Percentiles rank a stretch among this genome's conserved stretches.
Conservation (phyloP, 768 basidiomycete genomes). For the Tylopilus sp. region DNA sequence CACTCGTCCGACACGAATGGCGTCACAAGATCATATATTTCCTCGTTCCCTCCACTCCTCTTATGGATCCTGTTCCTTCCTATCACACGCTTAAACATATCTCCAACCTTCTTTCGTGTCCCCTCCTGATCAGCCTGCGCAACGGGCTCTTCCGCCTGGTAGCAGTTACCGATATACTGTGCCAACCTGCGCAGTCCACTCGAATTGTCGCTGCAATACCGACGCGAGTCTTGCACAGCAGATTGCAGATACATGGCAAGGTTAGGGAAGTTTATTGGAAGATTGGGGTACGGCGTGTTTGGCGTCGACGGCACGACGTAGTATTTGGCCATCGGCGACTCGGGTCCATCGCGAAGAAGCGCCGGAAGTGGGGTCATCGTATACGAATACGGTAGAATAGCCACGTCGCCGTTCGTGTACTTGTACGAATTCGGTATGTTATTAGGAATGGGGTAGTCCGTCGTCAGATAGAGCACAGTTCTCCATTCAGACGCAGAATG, state of each 20-base stretch:
- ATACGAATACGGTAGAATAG: conserved; percentile 70
- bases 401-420: conserved; percentile 58
- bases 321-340: conserved; percentile 61
- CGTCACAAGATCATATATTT: conserved; percentile 78
- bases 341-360: conserved; percentile 60
- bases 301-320: conserved; percentile 66
- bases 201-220: conserved; percentile 54
- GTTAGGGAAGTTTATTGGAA: conserved; percentile 74
- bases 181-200: conserved; percentile 64
- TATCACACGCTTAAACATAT: conserved; percentile 61
- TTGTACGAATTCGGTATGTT: conserved; percentile 41
- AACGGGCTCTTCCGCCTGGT: conserved; percentile 43
- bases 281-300: conserved; percentile 58
- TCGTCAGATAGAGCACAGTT: conserved; percentile 71
- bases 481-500: conserved; percentile 62
- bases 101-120: conserved; percentile 42
- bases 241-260: conserved; percentile 74
- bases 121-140: conserved; percentile 33
- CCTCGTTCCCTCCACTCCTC: conserved; percentile 61
- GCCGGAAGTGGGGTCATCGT: conserved; percentile 55
- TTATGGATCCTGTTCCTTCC: conserved; percentile 45
- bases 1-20: conserved; percentile 78
- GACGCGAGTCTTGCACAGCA: conserved; percentile 65
- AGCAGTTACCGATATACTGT: conserved; percentile 65
- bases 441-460: conserved; percentile 62